Percentiles rank a stretch among this genome's conserved stretches.
phyloP scores from a whole-genome alignment of 495 filamentous ascomycete genomes.

The Penicillium antarcticum region DNA sequence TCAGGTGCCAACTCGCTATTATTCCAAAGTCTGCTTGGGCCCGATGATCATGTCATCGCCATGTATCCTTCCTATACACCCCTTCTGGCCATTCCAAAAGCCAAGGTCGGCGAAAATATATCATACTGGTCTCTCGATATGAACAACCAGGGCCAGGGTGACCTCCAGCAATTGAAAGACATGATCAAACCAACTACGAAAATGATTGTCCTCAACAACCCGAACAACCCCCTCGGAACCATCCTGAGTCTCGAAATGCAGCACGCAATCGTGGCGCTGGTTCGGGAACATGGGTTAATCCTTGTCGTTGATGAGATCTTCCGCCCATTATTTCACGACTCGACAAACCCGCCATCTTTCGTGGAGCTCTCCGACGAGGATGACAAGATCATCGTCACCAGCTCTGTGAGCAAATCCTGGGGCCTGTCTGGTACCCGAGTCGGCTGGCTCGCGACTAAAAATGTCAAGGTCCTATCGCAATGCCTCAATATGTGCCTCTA shows the following conservation, averaged over 20 bases:
- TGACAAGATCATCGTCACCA: constrained; percentile 7
- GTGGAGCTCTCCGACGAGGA: neutral
- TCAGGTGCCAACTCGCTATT: constrained; percentile 12
- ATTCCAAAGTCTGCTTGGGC: constrained; percentile 6
- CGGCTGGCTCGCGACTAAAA: constrained; percentile 12
- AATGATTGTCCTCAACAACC: constrained; percentile 17
- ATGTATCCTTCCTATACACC: constrained; percentile 13
- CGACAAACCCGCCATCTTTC: constrained; percentile 5
- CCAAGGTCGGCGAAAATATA: constrained; percentile 1
- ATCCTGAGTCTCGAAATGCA: neutral
- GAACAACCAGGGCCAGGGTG: neutral
- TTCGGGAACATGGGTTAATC: neutral
- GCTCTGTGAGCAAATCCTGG: constrained; percentile 19
- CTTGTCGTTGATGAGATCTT: constrained; percentile 15
- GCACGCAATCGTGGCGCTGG: constrained; percentile 6
- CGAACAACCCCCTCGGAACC: constrained; percentile 12
- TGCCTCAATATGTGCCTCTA: constrained; percentile 3
- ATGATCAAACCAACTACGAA: constrained; percentile 11
- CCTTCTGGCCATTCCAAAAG: constrained; percentile 6
- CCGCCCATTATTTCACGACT: constrained; percentile 8
- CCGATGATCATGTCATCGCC: constrained; percentile 13
- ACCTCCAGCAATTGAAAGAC: neutral
- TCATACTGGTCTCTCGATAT: constrained; percentile 10
- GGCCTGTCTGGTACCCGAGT: constrained; percentile 9
- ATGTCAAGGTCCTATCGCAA: neutral